These are phyloP conservation scores for Corylus americana DNA, from an alignment of 306 rosid genomes.

Conservation along the genomic window DNA sequence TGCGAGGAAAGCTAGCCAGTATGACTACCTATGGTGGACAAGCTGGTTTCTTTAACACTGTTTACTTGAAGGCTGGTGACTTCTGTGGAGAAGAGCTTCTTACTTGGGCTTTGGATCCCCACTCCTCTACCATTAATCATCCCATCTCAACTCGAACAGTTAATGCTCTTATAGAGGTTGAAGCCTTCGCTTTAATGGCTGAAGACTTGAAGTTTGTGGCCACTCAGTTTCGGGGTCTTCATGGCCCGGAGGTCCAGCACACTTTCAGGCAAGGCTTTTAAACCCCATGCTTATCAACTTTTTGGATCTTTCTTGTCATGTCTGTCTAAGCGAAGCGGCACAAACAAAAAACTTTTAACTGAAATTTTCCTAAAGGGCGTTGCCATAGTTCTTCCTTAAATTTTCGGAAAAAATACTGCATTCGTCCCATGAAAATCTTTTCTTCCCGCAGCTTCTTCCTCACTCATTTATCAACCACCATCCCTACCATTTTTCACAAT, in stretches of 20 bases:
- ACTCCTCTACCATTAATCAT: constrained; percentile 45
- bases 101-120: constrained; percentile 87
- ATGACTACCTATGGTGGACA: constrained; percentile 71
- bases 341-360: background rate
- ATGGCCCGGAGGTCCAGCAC: constrained; percentile 63
- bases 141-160: constrained; percentile 84
- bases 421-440: too few relatives aligned
- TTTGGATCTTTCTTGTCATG: background rate
- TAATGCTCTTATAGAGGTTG: constrained; percentile 67
- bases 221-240: constrained; percentile 72
- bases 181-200: constrained; percentile 80
- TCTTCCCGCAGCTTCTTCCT: too few relatives aligned
- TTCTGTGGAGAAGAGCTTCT: constrained; percentile 97
- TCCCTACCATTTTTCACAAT: too few relatives aligned
- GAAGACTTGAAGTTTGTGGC: constrained; percentile 72
- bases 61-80: constrained; percentile 67
- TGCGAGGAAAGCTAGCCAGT: constrained; percentile 64
- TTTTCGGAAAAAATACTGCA: too few relatives aligned
- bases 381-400: too few relatives aligned
- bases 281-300: constrained; percentile 15
- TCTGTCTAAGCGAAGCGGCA: background rate
- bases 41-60: constrained; percentile 64
- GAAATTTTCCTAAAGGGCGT: too few relatives aligned
- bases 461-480: too few relatives aligned
- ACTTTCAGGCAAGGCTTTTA: constrained; percentile 61